Base-by-base conservation (phyloP, 305 asterid genomes). In the Nicotiana rustica region DNA sequence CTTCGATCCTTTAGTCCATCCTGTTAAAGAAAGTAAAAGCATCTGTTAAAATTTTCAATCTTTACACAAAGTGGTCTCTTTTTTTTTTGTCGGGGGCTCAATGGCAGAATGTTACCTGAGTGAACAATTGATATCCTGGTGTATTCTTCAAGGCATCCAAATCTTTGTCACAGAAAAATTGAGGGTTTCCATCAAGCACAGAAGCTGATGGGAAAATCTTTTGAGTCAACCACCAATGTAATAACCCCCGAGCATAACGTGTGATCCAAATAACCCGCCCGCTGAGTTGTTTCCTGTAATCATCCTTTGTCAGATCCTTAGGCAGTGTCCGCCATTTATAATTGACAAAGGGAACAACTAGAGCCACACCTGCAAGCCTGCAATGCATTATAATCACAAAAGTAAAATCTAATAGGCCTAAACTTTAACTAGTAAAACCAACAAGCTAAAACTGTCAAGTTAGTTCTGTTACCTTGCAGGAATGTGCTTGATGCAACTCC, bases 181-280 rank as follows among this genome's bases (percentile, higher is more conserved):
- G 78, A 33, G 98, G 95, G 86, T 91, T 96, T 82, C 92, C 85
- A 55, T 94, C 99, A 41, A 92, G 93, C 17, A 89, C 91, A 31
- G 90, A 89, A 2, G 98, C 89, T 13, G 99, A 92, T 19, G 97
- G 98, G 88, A 95, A 95, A 75, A 95, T 19, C 62, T 94, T 93
- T 86, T 93, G 98, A 65, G 92, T 96, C 64, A 94, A 81, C 98
- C 97, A 95, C 99, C 98, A 94, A 83, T 92, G 90, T 38, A 96
- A 35, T 35, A 96, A 82, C 66, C 95, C 89, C 0, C 98, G 97
- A 82, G 91, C 80, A 44, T 88, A 87, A 56, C 91, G 85, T 10
- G 91, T 90, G 68, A 89, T 87, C 83, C 88, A 87, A 77, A 90
- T 77, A 19, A 88, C 80, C 98, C 93, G 92, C 52, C 84, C 83